Conservation (phyloP, 2,329 filamentous ascomycete genomes). For the Cryphonectria parasitica region DNA sequence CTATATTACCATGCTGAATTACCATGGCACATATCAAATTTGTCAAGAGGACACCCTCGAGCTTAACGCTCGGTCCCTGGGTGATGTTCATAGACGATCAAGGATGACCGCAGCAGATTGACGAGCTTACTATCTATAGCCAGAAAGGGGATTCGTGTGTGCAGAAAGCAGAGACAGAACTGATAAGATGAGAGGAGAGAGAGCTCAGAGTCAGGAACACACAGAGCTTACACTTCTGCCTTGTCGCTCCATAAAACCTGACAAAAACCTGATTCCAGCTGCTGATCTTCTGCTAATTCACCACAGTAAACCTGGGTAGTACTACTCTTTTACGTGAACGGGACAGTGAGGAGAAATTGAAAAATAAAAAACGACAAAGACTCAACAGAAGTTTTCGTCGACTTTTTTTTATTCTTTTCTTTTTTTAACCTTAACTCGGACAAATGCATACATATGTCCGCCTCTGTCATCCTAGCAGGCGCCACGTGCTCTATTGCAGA, state of each 20-base stretch:
- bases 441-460: neutral
- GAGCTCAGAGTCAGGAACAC: no score
- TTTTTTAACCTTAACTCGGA: neutral
- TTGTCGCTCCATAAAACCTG: neutral
- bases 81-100: neutral
- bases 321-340: neutral
- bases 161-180: neutral
- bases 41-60: neutral
- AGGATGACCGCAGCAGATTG: neutral
- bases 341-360: neutral
- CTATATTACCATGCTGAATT: neutral
- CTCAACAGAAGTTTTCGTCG: neutral
- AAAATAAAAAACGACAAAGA: neutral
- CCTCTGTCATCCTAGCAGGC: neutral
- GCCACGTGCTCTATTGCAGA: neutral
- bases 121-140: neutral
- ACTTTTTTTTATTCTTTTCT: no score
- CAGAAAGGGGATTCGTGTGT: neutral
- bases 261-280: neutral
- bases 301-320: no score
- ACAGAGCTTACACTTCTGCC: neutral
- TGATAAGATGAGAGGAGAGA: neutral
- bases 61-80: neutral
- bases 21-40: neutral
- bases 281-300: neutral